These are phyloP conservation scores for Penicillium vulpinum DNA, from an alignment of 2,329 filamentous ascomycete species.

Conservation along the genomic window DNA sequence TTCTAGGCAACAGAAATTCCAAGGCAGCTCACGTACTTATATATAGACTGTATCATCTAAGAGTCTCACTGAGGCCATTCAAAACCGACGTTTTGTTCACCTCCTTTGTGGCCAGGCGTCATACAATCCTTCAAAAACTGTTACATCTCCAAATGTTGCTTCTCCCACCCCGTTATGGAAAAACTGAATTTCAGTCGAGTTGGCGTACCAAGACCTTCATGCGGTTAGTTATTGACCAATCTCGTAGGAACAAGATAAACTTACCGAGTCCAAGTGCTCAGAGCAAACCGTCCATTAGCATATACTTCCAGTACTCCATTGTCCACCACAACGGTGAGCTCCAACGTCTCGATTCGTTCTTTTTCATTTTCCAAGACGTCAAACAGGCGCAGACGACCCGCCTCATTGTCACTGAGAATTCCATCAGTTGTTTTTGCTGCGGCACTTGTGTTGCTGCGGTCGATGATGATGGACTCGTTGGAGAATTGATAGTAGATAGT, in stretches of 20 bases:
- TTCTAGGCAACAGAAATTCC: too few relatives aligned
- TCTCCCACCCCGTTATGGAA: slow-evolving; percentile 19
- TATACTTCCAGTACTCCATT: slow-evolving; percentile 20
- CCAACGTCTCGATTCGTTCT: slow-evolving; percentile 15
- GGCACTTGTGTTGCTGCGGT: slow-evolving; percentile 20
- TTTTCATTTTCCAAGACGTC: slow-evolving; percentile 8
- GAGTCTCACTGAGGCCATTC: too few relatives aligned
- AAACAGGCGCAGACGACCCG: slow-evolving; percentile 18
- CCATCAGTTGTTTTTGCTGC: slow-evolving; percentile 13
- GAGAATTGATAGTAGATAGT: slow-evolving; percentile 24
- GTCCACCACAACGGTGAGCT: slow-evolving; percentile 22
- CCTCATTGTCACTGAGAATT: slow-evolving; percentile 8
- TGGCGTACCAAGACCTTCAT: slow-evolving; percentile 20
- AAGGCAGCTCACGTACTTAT: too few relatives aligned
- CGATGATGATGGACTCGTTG: slow-evolving; percentile 22
- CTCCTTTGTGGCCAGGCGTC: slow-evolving; percentile 20
- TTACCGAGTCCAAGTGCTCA: slow-evolving; percentile 22
- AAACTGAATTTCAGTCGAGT: slow-evolving; percentile 21
- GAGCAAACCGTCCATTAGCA: slow-evolving; percentile 23
- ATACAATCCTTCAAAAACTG: slow-evolving; percentile 19
- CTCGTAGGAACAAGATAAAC: not conserved
- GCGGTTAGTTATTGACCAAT: not conserved
- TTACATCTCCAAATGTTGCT: slow-evolving; percentile 15
- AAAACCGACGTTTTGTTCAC: too few relatives aligned
- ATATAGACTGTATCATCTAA: too few relatives aligned